A percentile compares a stretch with the other conserved stretches of the same genome.
These are phyloP conservation scores for Fusarium dimerum DNA, from an alignment of 2,329 filamentous ascomycete genomes.

Conservation along the genomic window DNA sequence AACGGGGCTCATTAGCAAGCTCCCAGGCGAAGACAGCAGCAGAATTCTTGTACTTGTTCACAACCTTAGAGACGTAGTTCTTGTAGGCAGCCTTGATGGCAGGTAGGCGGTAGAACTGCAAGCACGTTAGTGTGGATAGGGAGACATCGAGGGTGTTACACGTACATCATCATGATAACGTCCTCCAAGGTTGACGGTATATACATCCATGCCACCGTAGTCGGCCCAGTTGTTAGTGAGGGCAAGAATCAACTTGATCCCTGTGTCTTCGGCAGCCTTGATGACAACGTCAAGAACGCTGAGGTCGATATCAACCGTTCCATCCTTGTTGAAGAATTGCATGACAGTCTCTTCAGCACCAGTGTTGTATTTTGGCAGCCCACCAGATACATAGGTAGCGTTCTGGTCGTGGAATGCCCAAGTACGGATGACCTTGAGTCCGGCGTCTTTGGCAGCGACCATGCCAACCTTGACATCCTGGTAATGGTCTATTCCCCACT, in stretches of 20 bases:
- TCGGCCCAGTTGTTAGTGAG: conserved; percentile 62
- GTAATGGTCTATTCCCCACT: conserved; percentile 31
- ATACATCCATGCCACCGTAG: conserved; percentile 61
- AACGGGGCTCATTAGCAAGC: conserved; percentile 62
- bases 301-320: conserved; percentile 42
- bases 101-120: conserved; percentile 49
- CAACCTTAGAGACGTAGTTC: conserved; percentile 59
- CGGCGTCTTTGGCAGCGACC: conserved; percentile 47
- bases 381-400: conserved; percentile 43
- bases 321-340: conserved; percentile 46
- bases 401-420: conserved; percentile 63
- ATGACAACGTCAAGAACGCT: conserved; percentile 54
- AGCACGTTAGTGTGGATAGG: not conserved
- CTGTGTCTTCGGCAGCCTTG: conserved; percentile 47
- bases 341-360: conserved; percentile 51
- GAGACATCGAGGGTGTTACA: accelerated
- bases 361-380: conserved; percentile 48
- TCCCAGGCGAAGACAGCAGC: conserved; percentile 68
- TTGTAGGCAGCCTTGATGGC: conserved; percentile 54
- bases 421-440: conserved; percentile 54
- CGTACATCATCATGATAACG: conserved; percentile 42
- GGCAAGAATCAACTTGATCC: conserved; percentile 54
- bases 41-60: conserved; percentile 60
- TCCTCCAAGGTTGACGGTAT: conserved; percentile 55
- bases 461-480: conserved; percentile 48